These are phyloP conservation scores for Scheffersomyces amazonensis DNA, from an alignment of 805 yeast genomes.

Conservation along the genomic window DNA sequence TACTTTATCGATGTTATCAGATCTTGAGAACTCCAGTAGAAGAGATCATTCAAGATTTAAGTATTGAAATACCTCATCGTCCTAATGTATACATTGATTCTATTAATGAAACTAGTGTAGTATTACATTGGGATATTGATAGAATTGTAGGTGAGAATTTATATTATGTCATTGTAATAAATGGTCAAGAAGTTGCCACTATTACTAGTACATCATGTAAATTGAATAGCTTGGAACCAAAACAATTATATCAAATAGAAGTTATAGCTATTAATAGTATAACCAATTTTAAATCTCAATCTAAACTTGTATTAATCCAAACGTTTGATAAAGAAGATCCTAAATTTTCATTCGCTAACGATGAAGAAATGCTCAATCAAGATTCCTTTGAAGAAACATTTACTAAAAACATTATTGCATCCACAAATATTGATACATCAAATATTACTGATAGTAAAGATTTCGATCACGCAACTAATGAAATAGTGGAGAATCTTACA, in stretches of 20 bases:
- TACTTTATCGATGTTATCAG: conserved; percentile 35
- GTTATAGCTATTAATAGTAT: conserved; percentile 33
- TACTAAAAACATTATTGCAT: too few species aligned
- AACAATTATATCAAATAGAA: conserved; percentile 31
- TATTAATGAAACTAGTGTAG: conserved; percentile 43
- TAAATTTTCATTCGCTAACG: conserved; percentile 2
- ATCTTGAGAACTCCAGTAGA: conserved; percentile 44
- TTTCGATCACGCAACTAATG: neutral
- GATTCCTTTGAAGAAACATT: neutral
- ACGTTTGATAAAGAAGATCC: conserved; percentile 14
- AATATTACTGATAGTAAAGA: neutral
- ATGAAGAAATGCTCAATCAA: neutral
- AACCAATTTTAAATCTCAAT: conserved; percentile 33
- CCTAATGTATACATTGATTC: conserved; percentile 56
- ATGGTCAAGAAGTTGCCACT: conserved; percentile 34
- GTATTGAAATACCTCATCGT: conserved; percentile 53
- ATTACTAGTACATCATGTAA: conserved; percentile 32
- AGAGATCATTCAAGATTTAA: conserved; percentile 42
- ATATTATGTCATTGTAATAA: conserved; percentile 30
- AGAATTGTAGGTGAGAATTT: conserved; percentile 25
- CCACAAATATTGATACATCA: neutral
- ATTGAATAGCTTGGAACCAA: conserved; percentile 24
- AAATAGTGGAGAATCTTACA: conserved; percentile 7
- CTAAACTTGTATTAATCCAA: conserved; percentile 29
- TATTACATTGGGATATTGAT: conserved; percentile 55